Evolutionary conservation across 1,139 yeast species (phyloP), one percentile per base, ranked within the genome.

Genomic region (Zygosaccharomyces sapae): DNA sequence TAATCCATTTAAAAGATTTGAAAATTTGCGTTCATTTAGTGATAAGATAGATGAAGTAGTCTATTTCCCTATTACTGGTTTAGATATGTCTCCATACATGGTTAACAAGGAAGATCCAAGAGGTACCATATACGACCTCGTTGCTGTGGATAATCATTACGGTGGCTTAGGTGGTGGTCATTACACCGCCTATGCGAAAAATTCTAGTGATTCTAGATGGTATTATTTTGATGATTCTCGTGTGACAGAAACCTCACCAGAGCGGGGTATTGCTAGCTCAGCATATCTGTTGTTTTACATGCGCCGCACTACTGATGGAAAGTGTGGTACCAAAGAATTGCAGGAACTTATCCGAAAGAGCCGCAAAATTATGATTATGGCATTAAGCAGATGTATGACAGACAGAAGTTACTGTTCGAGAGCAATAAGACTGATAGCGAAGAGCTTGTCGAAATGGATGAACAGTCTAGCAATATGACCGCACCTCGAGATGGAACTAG

Each of bases 111-210:
- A 66, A 13, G 71, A 67, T 16, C 67, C 67, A 9, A 70, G 69
- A 4, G 69, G 68, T 6, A 38, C 59, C 6, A 65, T 87, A 0
- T 92, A 92, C 65, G 98, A 92, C 63, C 72, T 92, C 56, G 76
- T 87, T 59, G 97, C 95, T 0, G 97, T 92, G 22, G 97, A 90
- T 64, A 90, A 90, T 65, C 98, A 92, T 64, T 90, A 76, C 63
- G 98, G 98, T 47, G 97, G 97, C 0, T 73, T 92, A 29, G 97
- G 97, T 1, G 98, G 98, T 5, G 98, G 98, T 2, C 98, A 92
- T 69, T 92, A 92, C 65, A 92, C 98, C 1, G 88, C 97, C 0
- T 83, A 81, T 57, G 97, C 79, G 1, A 84, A 83, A 65, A 90
- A 90, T 61, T 83, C 81, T 66, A 73, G 80, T 43, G 95, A 87